Base-by-base conservation (phyloP, 1,284 basidiomycete species). In the Tylopilus sp. region DNA sequence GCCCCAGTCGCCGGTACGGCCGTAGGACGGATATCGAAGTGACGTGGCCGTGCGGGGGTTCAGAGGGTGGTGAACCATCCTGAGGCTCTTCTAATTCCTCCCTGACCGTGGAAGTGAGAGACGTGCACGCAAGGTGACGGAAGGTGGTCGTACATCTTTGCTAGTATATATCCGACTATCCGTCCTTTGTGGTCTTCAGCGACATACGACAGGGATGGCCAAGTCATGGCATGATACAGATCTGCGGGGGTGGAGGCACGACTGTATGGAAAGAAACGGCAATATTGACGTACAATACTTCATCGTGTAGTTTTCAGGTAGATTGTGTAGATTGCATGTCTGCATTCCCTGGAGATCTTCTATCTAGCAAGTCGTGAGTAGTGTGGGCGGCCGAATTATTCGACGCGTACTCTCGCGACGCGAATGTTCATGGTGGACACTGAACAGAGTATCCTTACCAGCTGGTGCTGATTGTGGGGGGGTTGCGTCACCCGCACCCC, bases 161-260 rank as follows among this genome's bases (percentile, higher is more conserved):
- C 96, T 25, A 98, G 76, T 53, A 98, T 97, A 69, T 99, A 98
- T 34, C 96, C 96, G 5, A 98, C 95, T 53, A 98, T 87, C 49
- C 92, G 82, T 4, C 94, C 93, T 61, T 92, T 86, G 57, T 88
- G 83, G 64, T 97, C 95, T 69, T 97, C 93, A 4, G 96, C 96
- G 12, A 99, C 96, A 62, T 92, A 98, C 2, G 94, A 97, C 29
- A 99, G 77, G 49, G 92, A 86, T 1, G 96, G 96, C 97, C 97
- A 99, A 25, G 94, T 94, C 69, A 97, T 76, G 4, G 86, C 83
- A 68, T 99, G 97, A 69, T 97, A 98, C 48, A 98, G 75, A 69
- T 97, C 95, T 97, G 54, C 18, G 16, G 16, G 18, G 25, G 21
- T 45, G 25, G 41, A 26, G 43, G 21, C 29, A 30, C 36, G 16